These are phyloP conservation scores for Oidiodendron maius DNA, from an alignment of 495 filamentous ascomycete species.

Conservation along the genomic window DNA sequence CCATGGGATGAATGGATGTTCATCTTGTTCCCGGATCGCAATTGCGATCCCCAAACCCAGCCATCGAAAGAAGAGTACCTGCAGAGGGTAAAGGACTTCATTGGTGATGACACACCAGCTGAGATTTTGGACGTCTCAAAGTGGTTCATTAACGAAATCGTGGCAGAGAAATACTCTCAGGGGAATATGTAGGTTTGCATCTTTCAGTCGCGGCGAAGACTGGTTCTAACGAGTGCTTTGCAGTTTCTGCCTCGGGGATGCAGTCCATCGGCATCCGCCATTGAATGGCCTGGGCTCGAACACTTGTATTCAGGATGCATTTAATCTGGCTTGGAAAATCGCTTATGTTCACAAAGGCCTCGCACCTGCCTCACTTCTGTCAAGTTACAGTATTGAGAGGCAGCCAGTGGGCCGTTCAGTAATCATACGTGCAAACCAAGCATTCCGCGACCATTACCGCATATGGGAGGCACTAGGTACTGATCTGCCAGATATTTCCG, in stretches of 20 bases:
- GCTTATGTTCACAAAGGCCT: neutral
- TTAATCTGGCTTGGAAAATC: constrained; percentile 1
- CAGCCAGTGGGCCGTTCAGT: neutral
- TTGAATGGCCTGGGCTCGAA: constrained; percentile 41
- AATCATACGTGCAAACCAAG: neutral
- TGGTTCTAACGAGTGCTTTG: constrained; percentile 5
- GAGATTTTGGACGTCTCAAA: neutral
- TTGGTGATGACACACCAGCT: neutral
- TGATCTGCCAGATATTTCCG: neutral
- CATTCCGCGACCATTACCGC: neutral
- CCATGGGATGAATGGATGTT: neutral
- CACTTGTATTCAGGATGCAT: constrained; percentile 23
- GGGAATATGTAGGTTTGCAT: neutral
- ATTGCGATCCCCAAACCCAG: neutral
- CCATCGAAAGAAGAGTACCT: neutral
- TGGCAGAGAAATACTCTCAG: neutral
- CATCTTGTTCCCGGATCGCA: neutral
- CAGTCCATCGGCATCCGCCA: constrained; percentile 39
- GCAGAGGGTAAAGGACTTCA: neutral
- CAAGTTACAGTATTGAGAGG: neutral
- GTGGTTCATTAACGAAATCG: neutral
- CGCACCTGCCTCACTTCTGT: neutral
- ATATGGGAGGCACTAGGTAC: neutral
- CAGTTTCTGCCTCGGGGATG: constrained; percentile 42
- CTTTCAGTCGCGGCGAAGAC: neutral